Evolutionary conservation across 192 early-diverging fungal genomes (phyloP).

Genomic region (Linnemannia zychae): DNA sequence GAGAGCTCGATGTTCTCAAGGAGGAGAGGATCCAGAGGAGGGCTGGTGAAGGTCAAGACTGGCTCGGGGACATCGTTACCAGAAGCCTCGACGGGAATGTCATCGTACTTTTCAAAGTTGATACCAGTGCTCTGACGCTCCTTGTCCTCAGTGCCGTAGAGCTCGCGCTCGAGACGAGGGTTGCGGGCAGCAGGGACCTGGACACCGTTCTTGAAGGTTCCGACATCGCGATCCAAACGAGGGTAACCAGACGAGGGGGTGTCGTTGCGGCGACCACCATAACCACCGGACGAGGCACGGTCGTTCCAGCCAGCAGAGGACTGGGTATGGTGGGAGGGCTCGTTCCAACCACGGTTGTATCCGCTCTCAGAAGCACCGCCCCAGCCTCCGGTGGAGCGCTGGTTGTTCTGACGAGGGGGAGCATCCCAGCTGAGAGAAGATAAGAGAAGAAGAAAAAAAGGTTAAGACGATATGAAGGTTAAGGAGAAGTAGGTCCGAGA

Average conservation of each 20-base stretch:
- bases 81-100: constrained; percentile 95
- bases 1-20: constrained; percentile 92
- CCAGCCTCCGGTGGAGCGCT: constrained; percentile 31
- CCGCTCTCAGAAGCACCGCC: constrained; percentile 59
- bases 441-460: neutral
- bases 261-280: constrained; percentile 56
- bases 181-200: constrained; percentile 85
- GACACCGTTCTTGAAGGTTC: constrained; percentile 72
- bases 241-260: constrained; percentile 58
- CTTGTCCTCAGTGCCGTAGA: constrained; percentile 84
- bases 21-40: constrained; percentile 86
- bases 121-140: constrained; percentile 91
- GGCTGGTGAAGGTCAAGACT: constrained; percentile 68
- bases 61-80: constrained; percentile 78
- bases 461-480: constrained; percentile 4
- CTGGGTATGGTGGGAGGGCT: constrained; percentile 47
- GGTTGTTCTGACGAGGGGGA: constrained; percentile 19
- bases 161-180: constrained; percentile 82
- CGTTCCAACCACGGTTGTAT: constrained; percentile 55
- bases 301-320: constrained; percentile 43
- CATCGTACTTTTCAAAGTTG: constrained; percentile 99
- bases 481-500: neutral
- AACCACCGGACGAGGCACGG: constrained; percentile 62
- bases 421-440: constrained; percentile 47
- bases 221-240: constrained; percentile 60